These are phyloP conservation scores for Bretschneidera sinensis DNA, from an alignment of 345 rosid species.

Conservation along the genomic window DNA sequence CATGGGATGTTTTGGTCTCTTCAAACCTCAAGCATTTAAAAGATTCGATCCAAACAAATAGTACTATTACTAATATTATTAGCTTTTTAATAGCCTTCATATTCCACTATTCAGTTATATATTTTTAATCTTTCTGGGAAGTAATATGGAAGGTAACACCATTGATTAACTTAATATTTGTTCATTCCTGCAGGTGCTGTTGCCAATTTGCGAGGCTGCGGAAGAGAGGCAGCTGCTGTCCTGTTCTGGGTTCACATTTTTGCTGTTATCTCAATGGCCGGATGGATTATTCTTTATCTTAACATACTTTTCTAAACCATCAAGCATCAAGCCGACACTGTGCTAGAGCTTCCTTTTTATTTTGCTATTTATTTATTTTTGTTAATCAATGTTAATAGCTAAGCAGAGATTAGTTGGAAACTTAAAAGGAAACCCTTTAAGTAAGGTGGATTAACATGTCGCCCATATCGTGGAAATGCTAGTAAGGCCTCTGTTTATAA, in stretches of 20 bases:
- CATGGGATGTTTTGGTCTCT: neutral
- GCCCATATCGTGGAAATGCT: no score
- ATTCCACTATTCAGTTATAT: neutral
- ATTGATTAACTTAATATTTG: neutral
- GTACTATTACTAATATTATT: no score
- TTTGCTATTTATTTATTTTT: no score
- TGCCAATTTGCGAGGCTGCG: constrained; percentile 92
- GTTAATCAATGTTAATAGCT: no score
- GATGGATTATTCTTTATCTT: constrained; percentile 85
- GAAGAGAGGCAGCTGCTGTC: constrained; percentile 94
- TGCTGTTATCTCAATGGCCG: constrained; percentile 88
- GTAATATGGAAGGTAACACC: neutral
- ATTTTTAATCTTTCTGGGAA: neutral
- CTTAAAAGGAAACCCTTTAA: no score
- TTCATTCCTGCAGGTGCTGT: constrained; percentile 60
- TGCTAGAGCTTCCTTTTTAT: neutral
- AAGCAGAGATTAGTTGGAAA: neutral
- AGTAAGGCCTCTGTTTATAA: no score
- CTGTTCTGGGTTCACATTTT: constrained; percentile 98
- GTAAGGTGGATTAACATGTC: no score
- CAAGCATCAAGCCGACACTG: neutral
- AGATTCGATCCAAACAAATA: no score
- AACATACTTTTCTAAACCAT: constrained; percentile 60
- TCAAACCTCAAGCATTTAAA: neutral
- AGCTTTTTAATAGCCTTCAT: no score